phyloP scores from a whole-genome alignment of 331 rosid genomes.

The Pyrus hybrid region DNA sequence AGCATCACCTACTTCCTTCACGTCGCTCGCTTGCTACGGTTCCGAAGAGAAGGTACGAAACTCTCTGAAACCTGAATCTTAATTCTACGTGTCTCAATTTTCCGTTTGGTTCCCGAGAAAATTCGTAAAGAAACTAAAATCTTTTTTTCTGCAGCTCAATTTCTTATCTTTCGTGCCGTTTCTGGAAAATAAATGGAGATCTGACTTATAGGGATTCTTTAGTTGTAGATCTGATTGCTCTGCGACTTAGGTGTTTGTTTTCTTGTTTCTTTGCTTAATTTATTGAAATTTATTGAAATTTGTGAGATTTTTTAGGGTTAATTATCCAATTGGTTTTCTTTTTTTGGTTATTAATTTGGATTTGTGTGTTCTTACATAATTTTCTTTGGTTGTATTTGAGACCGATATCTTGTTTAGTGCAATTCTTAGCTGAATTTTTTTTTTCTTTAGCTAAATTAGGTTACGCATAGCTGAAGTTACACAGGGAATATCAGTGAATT shows the following conservation, averaged over 20 bases:
- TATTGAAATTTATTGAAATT: not conserved
- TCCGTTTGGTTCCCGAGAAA: not conserved
- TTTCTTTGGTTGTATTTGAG: not conserved
- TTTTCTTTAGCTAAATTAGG: not conserved
- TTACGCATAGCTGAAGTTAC: not conserved
- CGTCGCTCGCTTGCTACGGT: slow-evolving; percentile 24
- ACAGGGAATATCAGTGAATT: not conserved
- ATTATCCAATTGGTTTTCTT: not conserved
- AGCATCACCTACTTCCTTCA: not conserved
- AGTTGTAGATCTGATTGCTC: slow-evolving; percentile 30
- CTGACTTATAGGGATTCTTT: not conserved
- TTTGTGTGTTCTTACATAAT: not conserved
- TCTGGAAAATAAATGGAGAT: not conserved
- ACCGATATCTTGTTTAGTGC: not conserved
- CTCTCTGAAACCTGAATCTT: not conserved
- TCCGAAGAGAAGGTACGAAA: slow-evolving; percentile 19
- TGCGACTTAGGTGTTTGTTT: not conserved
- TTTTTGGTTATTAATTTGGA: not conserved
- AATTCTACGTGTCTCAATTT: not conserved
- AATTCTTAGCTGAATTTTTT: not conserved
- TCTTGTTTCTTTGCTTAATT: not conserved
- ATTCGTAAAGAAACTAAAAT: slow-evolving; percentile 4
- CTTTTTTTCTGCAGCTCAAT: not conserved
- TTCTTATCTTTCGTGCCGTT: not conserved
- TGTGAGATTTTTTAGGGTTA: not conserved